These are phyloP conservation scores for Tilletia walkeri DNA, from an alignment of 1,284 basidiomycete species.

Conservation along the genomic window DNA sequence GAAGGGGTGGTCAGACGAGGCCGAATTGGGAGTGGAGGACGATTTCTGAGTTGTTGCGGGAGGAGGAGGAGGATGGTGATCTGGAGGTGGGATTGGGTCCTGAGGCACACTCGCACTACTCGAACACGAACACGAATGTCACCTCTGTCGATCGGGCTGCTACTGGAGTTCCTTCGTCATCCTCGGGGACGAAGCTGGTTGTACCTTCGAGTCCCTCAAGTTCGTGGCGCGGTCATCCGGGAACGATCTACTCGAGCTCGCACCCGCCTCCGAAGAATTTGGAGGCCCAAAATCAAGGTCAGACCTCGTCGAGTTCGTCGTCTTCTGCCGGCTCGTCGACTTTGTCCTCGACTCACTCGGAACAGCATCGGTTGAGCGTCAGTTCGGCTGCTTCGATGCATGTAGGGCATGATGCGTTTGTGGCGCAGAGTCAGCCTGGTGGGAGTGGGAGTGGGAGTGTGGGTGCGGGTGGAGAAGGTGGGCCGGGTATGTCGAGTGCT, in stretches of 20 bases:
- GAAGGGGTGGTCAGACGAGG: not conserved
- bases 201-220: not conserved
- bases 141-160: too few species aligned
- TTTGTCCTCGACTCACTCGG: too few species aligned
- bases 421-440: too few species aligned
- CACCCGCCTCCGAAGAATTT: not conserved
- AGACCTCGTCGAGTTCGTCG: not conserved
- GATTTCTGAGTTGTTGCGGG: not conserved
- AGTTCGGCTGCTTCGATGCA: too few species aligned
- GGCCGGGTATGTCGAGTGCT: too few species aligned
- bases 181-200: not conserved
- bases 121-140: too few species aligned
- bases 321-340: too few species aligned
- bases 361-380: too few species aligned
- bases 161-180: not conserved
- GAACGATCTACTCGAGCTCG: constrained; percentile 7
- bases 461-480: too few species aligned
- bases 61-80: not conserved
- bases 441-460: too few species aligned
- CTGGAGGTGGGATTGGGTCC: not conserved
- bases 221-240: constrained; percentile 9
- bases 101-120: not conserved
- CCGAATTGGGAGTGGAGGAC: constrained; percentile 4
- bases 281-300: not conserved
- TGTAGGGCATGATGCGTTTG: too few species aligned